A percentile compares a stretch with the other conserved stretches of the same genome.
phyloP scores from a whole-genome alignment of 2,329 filamentous ascomycete genomes.

The Microdochium bolleyi region DNA sequence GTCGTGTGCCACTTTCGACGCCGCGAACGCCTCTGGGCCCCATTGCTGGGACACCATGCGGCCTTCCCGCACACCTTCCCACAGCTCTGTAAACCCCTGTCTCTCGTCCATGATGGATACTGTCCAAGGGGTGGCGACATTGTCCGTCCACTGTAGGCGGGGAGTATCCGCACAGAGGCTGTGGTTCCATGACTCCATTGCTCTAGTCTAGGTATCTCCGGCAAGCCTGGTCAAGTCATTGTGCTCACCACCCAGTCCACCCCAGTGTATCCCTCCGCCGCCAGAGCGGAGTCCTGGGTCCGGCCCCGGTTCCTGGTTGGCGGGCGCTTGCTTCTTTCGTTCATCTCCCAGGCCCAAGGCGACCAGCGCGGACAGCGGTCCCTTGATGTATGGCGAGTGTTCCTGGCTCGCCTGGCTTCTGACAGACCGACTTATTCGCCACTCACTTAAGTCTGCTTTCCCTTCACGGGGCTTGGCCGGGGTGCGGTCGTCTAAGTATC shows the following conservation, averaged over 20 bases:
- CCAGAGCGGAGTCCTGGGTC: not conserved
- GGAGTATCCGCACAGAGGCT: not conserved
- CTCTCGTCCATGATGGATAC: not conserved
- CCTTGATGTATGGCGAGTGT: too few relatives aligned
- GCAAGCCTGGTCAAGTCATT: not conserved
- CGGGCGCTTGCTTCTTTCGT: too few relatives aligned
- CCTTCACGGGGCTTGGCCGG: too few relatives aligned
- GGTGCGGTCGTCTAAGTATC: too few relatives aligned
- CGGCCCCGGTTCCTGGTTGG: not conserved
- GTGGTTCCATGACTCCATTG: not conserved
- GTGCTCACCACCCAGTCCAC: not conserved
- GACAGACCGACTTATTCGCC: too few relatives aligned
- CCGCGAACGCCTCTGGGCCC: not conserved
- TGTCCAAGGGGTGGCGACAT: not conserved
- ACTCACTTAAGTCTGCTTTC: too few relatives aligned
- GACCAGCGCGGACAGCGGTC: too few relatives aligned
- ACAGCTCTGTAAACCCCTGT: not conserved
- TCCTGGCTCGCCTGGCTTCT: too few relatives aligned
- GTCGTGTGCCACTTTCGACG: too few relatives aligned
- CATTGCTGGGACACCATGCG: not conserved
- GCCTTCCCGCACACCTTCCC: not conserved
- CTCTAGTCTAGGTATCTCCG: not conserved
- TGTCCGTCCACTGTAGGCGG: not conserved
- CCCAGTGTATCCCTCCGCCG: not conserved
- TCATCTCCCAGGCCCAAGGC: too few relatives aligned